Conservation (phyloP, 2,329 filamentous ascomycete species). For the Lizonia empirigonia region DNA sequence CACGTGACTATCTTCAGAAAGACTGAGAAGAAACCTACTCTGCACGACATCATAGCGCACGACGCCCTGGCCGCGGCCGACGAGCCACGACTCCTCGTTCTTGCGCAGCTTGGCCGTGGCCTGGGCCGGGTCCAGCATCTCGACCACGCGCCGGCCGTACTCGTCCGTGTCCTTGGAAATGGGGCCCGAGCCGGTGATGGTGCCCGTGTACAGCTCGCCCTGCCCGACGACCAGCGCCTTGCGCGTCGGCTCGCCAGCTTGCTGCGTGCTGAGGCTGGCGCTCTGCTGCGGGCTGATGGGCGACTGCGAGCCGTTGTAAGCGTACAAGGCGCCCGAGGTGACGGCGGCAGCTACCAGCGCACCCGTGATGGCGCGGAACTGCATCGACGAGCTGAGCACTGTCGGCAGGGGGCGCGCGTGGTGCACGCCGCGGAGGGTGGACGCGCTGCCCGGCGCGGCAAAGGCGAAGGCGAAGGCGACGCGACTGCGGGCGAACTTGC, state of each 20-base stretch:
- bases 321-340: slow-evolving; percentile 78
- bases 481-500: slow-evolving; percentile 60
- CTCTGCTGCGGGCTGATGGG: slow-evolving; percentile 30
- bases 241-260: slow-evolving; percentile 58
- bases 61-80: slow-evolving; percentile 87
- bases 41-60: slow-evolving; percentile 95
- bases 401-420: slow-evolving; percentile 45
- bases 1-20: no score
- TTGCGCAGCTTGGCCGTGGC: slow-evolving; percentile 86
- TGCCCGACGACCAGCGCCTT: slow-evolving; percentile 85
- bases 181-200: slow-evolving; percentile 82
- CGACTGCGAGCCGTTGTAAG: slow-evolving; percentile 59
- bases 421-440: slow-evolving; percentile 55
- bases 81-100: slow-evolving; percentile 89
- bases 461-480: slow-evolving; percentile 38
- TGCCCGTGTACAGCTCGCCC: slow-evolving; percentile 86
- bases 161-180: slow-evolving; percentile 88
- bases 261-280: slow-evolving; percentile 41
- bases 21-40: slow-evolving; percentile 38
- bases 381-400: slow-evolving; percentile 73
- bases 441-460: slow-evolving; percentile 51
- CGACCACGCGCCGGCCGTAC: slow-evolving; percentile 81
- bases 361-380: slow-evolving; percentile 69
- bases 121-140: slow-evolving; percentile 96
- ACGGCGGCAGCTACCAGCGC: slow-evolving; percentile 71